These are phyloP conservation scores for Aphanomyces stellatus DNA, from an alignment of 352 stramenopile genomes.

Conservation along the genomic window DNA sequence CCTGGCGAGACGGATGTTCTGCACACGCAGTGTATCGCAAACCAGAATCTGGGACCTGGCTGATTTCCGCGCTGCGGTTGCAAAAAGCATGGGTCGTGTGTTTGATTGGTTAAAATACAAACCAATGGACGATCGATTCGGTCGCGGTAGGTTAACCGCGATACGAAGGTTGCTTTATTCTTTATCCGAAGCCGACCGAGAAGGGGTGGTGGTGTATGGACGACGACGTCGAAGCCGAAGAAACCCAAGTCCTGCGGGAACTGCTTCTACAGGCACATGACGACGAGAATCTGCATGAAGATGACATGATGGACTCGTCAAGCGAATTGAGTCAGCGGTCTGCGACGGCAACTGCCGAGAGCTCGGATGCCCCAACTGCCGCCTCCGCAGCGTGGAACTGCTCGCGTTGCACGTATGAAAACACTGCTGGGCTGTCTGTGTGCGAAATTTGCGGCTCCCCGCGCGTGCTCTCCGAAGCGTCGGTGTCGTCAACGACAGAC, in stretches of 20 bases:
- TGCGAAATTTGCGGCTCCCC: slow-evolving; percentile 11
- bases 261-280: slow-evolving; percentile 28
- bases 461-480: neutral
- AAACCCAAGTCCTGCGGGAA: slow-evolving; percentile 17
- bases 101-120: slow-evolving; percentile 5
- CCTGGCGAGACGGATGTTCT: too few species aligned
- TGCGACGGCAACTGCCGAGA: neutral
- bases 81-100: too few species aligned
- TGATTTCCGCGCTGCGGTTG: too few species aligned
- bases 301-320: slow-evolving; percentile 21
- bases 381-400: slow-evolving; percentile 4
- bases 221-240: slow-evolving; percentile 22
- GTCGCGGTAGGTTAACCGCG: neutral
- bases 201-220: slow-evolving; percentile 14
- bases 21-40: too few species aligned
- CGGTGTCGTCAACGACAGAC: neutral
- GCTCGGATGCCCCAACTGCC: neutral
- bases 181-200: neutral
- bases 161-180: neutral
- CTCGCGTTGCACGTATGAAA: slow-evolving; percentile 10
- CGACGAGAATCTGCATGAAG: slow-evolving; percentile 26
- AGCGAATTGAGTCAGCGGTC: slow-evolving; percentile 17
- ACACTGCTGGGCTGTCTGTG: neutral
- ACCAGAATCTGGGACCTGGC: too few species aligned
- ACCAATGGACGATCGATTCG: neutral